Percentiles rank a stretch among this genome's conserved stretches.
Evolutionary conservation across 495 filamentous ascomycete species (phyloP).

Genomic region (Astrothelium subdiscretum): DNA sequence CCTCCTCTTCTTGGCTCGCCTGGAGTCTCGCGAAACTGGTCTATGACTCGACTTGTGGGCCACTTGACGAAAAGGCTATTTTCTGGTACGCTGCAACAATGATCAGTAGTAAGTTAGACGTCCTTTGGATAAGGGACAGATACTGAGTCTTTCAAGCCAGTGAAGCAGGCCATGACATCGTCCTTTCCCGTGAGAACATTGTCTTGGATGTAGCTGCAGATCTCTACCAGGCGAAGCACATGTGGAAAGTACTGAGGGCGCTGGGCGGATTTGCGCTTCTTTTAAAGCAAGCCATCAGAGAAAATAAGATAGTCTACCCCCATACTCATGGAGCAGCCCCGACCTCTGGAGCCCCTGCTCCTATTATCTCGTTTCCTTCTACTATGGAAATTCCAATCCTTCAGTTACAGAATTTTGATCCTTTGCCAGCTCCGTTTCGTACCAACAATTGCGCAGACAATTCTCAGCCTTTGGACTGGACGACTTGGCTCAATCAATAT

Average conservation of each 20-base stretch:
- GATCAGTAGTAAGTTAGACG: neutral
- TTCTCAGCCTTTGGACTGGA: neutral
- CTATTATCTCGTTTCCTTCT: neutral
- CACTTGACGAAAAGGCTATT: neutral
- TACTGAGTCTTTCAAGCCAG: neutral
- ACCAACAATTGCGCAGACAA: too few species aligned
- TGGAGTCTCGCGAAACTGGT: neutral
- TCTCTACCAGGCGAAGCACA: neutral
- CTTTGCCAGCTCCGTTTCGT: neutral
- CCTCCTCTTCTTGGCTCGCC: neutral
- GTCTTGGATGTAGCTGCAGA: neutral
- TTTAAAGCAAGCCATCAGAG: neutral
- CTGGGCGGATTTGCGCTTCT: neutral
- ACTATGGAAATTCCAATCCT: neutral
- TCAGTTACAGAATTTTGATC: neutral
- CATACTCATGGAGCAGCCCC: neutral
- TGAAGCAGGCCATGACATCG: neutral
- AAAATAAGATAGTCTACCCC: neutral
- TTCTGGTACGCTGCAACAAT: neutral
- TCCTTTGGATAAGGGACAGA: neutral
- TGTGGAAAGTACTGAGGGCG: neutral
- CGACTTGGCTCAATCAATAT: neutral
- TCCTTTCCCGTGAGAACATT: neutral
- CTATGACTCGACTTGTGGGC: neutral
- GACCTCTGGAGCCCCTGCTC: neutral